Conservation (phyloP, 495 filamentous ascomycete species). For the Aspergillus conjunctus region DNA sequence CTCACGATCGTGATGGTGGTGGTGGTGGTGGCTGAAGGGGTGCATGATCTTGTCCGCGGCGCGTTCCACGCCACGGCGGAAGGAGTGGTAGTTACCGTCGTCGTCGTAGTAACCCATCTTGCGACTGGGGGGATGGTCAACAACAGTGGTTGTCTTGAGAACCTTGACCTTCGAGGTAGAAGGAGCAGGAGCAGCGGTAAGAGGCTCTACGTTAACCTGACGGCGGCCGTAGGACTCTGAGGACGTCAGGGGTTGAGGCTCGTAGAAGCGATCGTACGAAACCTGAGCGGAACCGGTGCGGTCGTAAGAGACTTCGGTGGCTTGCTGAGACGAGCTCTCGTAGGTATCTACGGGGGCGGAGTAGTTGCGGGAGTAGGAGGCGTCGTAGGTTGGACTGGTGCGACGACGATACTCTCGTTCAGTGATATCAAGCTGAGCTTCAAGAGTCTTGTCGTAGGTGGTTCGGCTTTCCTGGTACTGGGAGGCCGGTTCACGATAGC, state of each 20-base stretch:
- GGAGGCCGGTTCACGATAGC: conserved; percentile 55
- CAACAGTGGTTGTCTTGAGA: conserved; percentile 48
- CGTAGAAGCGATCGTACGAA: conserved; percentile 30
- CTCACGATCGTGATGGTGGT: conserved; percentile 37
- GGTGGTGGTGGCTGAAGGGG: conserved; percentile 51
- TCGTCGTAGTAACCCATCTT: conserved; percentile 99
- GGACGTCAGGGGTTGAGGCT: conserved; percentile 34
- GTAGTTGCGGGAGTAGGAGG: conserved; percentile 53
- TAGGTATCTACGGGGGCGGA: conserved; percentile 33
- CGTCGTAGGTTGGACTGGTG: conserved; percentile 68
- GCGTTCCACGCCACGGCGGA: conserved; percentile 84
- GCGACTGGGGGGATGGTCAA: conserved; percentile 52
- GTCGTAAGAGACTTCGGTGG: conserved; percentile 24
- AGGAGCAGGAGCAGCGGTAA: conserved; percentile 45
- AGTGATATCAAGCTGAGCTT: conserved; percentile 73
- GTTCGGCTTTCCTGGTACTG: conserved; percentile 56
- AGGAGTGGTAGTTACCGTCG: conserved; percentile 92
- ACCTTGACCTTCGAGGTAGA: conserved; percentile 36
- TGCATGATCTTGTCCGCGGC: conserved; percentile 80
- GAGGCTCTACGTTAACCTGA: conserved; percentile 54
- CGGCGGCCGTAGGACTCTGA: conserved; percentile 34
- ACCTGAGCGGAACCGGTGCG: conserved; percentile 9
- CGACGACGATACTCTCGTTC: conserved; percentile 85
- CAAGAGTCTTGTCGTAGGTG: conserved; percentile 54
- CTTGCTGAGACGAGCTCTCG: conserved; percentile 23